These are phyloP conservation scores for Petunia hybrid DNA, from an alignment of 305 asterid genomes.

Conservation along the genomic window DNA sequence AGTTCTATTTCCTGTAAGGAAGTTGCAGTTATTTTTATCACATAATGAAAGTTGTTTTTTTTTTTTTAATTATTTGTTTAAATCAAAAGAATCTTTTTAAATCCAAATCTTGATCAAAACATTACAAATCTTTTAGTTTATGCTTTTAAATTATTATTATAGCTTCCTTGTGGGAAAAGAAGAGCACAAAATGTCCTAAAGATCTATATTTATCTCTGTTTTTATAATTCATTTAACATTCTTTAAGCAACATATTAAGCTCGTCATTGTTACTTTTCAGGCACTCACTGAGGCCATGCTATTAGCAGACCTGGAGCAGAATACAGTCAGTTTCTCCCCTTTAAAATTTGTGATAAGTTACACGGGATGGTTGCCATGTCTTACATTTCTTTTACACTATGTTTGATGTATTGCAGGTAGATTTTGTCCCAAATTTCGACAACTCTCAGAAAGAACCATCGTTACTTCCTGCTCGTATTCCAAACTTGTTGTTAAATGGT, in stretches of 20 bases:
- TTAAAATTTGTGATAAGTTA: slow-evolving; percentile 25
- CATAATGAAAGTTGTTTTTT: not conserved
- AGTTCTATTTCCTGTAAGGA: not conserved
- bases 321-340: slow-evolving; percentile 66
- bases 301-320: slow-evolving; percentile 86
- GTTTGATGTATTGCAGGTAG: slow-evolving; percentile 68
- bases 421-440: slow-evolving; percentile 95
- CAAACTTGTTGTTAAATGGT: slow-evolving; percentile 88
- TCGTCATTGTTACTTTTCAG: slow-evolving; percentile 49
- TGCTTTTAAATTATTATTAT: not conserved
- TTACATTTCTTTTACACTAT: slow-evolving; percentile 31
- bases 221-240: not conserved
- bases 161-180: not conserved
- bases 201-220: not conserved
- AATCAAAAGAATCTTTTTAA: not conserved
- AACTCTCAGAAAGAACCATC: slow-evolving; percentile 96
- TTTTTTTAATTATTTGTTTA: not conserved
- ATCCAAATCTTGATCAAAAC: not conserved
- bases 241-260: not conserved
- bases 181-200: not conserved
- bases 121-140: not conserved
- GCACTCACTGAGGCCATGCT: slow-evolving; percentile 96
- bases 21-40: slow-evolving; percentile 5
- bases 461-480: slow-evolving; percentile 94
- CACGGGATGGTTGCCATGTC: slow-evolving; percentile 30